Conservation (phyloP, 2,329 filamentous ascomycete genomes). For the Elsinoe perseae region DNA sequence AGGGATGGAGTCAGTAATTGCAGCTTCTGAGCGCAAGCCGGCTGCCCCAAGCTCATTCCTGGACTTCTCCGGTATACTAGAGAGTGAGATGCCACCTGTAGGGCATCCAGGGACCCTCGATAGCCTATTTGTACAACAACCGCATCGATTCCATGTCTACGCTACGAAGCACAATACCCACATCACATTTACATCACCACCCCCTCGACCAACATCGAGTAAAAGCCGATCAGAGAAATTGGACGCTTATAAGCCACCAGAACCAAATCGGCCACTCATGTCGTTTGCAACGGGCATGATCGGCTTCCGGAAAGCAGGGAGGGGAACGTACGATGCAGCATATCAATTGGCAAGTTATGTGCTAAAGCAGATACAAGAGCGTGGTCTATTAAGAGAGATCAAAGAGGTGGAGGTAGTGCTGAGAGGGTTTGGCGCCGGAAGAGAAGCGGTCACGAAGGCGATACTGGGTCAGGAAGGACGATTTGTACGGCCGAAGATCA, state of each 20-base stretch:
- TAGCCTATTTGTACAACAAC: conserved; percentile 25
- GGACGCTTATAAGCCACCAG: conserved; percentile 41
- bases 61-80: background rate
- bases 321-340: conserved; percentile 80
- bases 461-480: conserved; percentile 79
- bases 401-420: conserved; percentile 69
- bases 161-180: conserved; percentile 91
- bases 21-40: background rate
- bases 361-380: conserved; percentile 75
- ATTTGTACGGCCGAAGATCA: conserved; percentile 64
- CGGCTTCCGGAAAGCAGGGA: conserved; percentile 76
- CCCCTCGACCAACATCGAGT: conserved; percentile 38
- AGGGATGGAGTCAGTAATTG: background rate
- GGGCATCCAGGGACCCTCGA: background rate
- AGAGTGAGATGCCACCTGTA: background rate
- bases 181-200: conserved; percentile 75
- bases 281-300: conserved; percentile 78
- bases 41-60: background rate
- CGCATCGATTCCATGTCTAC: conserved; percentile 82
- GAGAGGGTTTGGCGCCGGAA: conserved; percentile 75
- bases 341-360: conserved; percentile 84
- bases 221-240: conserved; percentile 26
- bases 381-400: conserved; percentile 68
- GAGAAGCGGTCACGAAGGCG: conserved; percentile 85
- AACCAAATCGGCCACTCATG: conserved; percentile 46